These are phyloP conservation scores for Pleurotus cornucopiae DNA, from an alignment of 768 basidiomycete genomes.

Conservation along the genomic window DNA sequence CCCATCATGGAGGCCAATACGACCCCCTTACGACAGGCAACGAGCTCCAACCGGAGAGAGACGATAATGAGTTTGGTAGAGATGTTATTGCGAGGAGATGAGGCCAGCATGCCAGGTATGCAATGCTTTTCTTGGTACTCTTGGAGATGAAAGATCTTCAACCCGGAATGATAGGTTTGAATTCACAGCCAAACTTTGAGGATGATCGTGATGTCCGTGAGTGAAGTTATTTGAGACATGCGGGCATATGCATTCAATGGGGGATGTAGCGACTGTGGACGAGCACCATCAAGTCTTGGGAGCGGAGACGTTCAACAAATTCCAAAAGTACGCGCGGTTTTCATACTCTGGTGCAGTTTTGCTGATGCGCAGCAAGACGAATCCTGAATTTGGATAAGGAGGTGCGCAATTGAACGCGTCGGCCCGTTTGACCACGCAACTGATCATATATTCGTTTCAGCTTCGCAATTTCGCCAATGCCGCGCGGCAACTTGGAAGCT, in stretches of 20 bases:
- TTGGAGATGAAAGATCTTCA: neutral
- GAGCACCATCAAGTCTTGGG: slow-evolving; percentile 7
- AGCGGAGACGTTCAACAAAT: slow-evolving; percentile 8
- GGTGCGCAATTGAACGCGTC: neutral
- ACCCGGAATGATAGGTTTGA: neutral
- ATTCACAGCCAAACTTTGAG: slow-evolving; percentile 7
- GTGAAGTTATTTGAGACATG: neutral
- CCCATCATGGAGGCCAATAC: neutral
- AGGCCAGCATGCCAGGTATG: neutral
- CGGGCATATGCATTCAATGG: neutral
- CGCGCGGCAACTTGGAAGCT: slow-evolving; percentile 71
- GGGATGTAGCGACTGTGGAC: slow-evolving; percentile 4
- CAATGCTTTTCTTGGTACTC: neutral
- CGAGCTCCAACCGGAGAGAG: slow-evolving; percentile 5
- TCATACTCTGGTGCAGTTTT: neutral
- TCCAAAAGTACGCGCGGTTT: neutral
- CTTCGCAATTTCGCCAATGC: slow-evolving; percentile 76
- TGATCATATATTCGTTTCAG: slow-evolving; percentile 25
- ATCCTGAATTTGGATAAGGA: slow-evolving; percentile 6
- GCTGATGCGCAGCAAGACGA: neutral
- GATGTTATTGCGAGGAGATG: slow-evolving; percentile 5
- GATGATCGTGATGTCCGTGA: slow-evolving; percentile 8
- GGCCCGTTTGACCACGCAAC: too few relatives aligned
- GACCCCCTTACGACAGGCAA: neutral
- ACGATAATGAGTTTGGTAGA: slow-evolving; percentile 8